Conservation (phyloP, 257 asterid species). For the Sherardia arvensis region DNA sequence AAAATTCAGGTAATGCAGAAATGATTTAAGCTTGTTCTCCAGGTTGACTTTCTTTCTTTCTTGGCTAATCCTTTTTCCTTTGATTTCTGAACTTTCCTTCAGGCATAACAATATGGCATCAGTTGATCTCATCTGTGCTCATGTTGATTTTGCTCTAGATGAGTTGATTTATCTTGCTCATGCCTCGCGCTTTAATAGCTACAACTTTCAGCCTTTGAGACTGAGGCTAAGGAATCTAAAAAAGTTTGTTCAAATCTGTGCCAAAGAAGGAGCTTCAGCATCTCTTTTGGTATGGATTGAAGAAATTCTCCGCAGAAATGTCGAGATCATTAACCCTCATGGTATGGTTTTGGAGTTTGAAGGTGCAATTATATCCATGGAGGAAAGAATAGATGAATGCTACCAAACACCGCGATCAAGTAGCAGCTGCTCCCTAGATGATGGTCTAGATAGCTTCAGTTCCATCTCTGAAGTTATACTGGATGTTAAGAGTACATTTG, state of each 20-base stretch:
- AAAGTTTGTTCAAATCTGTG: neutral
- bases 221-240: neutral
- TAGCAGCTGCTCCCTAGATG: neutral
- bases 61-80: too few species aligned
- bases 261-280: neutral
- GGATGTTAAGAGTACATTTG: too few species aligned
- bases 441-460: neutral
- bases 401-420: neutral
- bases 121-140: neutral
- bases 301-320: neutral
- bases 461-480: neutral
- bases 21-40: too few species aligned
- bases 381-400: neutral
- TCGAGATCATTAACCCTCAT: neutral
- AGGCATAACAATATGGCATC: too few species aligned
- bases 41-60: too few species aligned
- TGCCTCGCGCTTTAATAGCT: neutral
- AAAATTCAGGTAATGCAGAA: too few species aligned
- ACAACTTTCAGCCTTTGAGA: neutral
- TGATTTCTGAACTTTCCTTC: too few species aligned
- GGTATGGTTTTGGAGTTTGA: neutral
- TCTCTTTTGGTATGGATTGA: neutral
- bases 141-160: neutral
- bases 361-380: neutral
- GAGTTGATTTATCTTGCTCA: neutral